These are phyloP conservation scores for Pseudocercospora pini-densiflorae DNA, from an alignment of 2,329 filamentous ascomycete genomes.

Conservation along the genomic window DNA sequence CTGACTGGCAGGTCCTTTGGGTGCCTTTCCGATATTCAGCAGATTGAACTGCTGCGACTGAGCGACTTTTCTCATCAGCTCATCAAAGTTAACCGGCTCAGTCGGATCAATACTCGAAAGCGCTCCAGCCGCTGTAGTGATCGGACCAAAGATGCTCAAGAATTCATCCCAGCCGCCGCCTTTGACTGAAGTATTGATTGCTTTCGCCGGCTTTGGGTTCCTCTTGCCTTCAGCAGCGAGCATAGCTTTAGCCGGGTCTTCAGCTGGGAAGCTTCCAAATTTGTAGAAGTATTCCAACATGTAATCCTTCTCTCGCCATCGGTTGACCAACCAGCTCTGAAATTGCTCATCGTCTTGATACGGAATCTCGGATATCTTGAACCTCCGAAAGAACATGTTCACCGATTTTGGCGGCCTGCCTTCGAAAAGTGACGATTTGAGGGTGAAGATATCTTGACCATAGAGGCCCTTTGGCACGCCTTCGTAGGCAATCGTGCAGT, in stretches of 20 bases:
- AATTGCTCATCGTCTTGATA: slow-evolving; percentile 75
- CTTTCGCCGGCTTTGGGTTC: slow-evolving; percentile 46
- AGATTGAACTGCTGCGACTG: slow-evolving; percentile 40
- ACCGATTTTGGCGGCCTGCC: slow-evolving; percentile 91
- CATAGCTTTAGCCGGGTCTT: slow-evolving; percentile 49
- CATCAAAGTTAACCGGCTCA: slow-evolving; percentile 42
- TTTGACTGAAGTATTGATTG: slow-evolving; percentile 55
- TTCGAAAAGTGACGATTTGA: slow-evolving; percentile 85
- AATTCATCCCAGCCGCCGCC: slow-evolving; percentile 57
- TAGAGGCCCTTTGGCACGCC: slow-evolving; percentile 81
- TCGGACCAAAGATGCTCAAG: slow-evolving; percentile 56
- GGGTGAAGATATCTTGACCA: slow-evolving; percentile 88
- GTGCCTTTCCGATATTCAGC: slow-evolving; percentile 33
- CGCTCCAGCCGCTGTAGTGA: slow-evolving; percentile 56
- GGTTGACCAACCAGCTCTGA: slow-evolving; percentile 79
- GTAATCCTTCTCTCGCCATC: slow-evolving; percentile 92
- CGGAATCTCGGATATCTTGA: slow-evolving; percentile 79
- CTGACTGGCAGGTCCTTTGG: slow-evolving; percentile 35
- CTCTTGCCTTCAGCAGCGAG: slow-evolving; percentile 44
- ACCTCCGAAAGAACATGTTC: slow-evolving; percentile 95
- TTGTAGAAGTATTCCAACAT: slow-evolving; percentile 78
- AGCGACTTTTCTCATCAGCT: slow-evolving; percentile 40
- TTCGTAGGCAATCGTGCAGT: slow-evolving; percentile 95
- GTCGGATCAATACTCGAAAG: slow-evolving; percentile 51
- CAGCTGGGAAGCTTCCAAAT: slow-evolving; percentile 79